Evolutionary conservation across 768 basidiomycete genomes (phyloP), one percentile per base, ranked within the genome.

Genomic region (Mycena olivaceomarginata): DNA sequence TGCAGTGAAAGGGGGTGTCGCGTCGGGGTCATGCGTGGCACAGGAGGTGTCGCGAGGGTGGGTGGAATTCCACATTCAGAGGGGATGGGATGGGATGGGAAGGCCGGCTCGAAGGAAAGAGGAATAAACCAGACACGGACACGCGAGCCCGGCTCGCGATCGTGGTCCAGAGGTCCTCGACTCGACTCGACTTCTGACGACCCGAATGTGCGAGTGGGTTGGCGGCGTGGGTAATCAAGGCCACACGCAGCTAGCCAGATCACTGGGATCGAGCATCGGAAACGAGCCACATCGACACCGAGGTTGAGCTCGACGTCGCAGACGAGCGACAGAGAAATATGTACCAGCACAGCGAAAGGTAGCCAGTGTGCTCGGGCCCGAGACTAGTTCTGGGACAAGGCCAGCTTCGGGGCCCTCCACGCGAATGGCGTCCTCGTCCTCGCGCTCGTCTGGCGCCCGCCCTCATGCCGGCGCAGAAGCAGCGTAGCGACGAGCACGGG

Each of bases 401-500:
- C 12, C 40, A 63, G 43, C 63, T 11, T n/a, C 63, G 43, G 46
- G 43, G 43, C 22, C 63, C 22, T 4, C 10, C 4, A 41, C 9
- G 25, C 41, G 22, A 5, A 25, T 12, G 22, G 25, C 31, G 31
- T 31, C 4, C 4, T 22, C 20, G 63, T 65, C n/a, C 63, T 43
- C n/a, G 62, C 20, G 15, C 68, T 31, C 1, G 8, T n/a, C 22
- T 37, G 5, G 37, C 67, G 67, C 20, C 63, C 39, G 37, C 16
- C 20, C 43, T 72, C 66, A 40, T 76, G 66, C 22, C 75, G 70
- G n/a, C 70, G 70, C 11, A 76, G 41, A 31, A 72, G n/a, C 46
- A 72, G 39, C 22, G 56, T 53, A 31, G 70, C 75, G 70, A 76
- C 75, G 25, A 76, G 75, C 48, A 59, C 65, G 70, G 65, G 40